Evolutionary conservation across 306 rosid species (phyloP), one percentile per base, ranked within the genome.

Genomic region (Comarum palustre): DNA sequence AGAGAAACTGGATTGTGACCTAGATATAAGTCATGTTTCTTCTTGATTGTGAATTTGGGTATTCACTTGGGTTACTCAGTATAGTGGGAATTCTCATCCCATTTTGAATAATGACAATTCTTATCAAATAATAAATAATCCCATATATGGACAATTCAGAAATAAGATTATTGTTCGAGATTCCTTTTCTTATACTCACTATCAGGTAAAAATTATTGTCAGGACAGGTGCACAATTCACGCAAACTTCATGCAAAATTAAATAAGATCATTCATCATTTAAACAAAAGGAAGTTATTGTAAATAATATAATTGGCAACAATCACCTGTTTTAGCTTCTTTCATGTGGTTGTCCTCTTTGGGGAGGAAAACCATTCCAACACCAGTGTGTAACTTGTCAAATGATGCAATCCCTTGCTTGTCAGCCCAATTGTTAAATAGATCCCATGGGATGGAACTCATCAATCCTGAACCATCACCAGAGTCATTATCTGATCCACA

Each of bases 401-500:
- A 88, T 51, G 90, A 75, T 79, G 97, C 69, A 80, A 89, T 88
- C 82, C 97, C 98, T 83, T 94, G 96, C 73, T 59, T 69, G 77
- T 78, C 64, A 36, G 95, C 95, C 98, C 97, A 94, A 73, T 84
- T 86, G 84, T 89, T 82, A 82, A 94, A 84, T 66, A 94, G 84
- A 80, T 88, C 96, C 98, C 98, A 94, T 51, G 98, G 97, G 78
- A 94, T 60, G 67, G 89, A 86, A 72, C 96, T 82, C 98, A 94
- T 94, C 82, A 94, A 51, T 75, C 98, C 97, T 45, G 97, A 86
- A 77, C 97, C 98, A 86, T 94, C 98, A 51, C 97, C 98, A 64
- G 98, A 94, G 83, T 94, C 97, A 83, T 89, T 91, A 86, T 94
- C 98, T 69, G 96, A 95, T 78, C 97, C 97, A 82, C 98, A 94